Evolutionary conservation across 139 green algal species (phyloP).

Genomic region (Tetradesmus obliquus): DNA sequence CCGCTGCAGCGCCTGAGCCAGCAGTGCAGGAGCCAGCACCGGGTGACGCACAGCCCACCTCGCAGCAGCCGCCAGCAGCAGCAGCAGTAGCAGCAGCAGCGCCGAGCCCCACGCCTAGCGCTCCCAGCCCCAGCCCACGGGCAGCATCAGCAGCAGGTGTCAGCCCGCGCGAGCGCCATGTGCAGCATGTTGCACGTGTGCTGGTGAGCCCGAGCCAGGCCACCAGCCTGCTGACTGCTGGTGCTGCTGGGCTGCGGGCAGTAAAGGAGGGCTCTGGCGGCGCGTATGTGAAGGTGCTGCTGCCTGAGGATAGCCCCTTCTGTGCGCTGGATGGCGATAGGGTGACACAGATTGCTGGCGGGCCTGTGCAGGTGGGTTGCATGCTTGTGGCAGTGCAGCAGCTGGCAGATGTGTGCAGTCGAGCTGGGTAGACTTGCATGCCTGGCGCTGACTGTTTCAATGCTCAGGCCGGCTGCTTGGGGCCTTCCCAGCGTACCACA

Average conservation of each 20-base stretch:
- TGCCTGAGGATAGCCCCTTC: conserved; percentile 24
- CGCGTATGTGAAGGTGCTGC: conserved; percentile 13
- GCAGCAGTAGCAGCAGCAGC: not conserved
- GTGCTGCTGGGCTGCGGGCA: not conserved
- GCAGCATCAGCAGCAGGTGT: not conserved
- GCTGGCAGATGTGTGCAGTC: too few species aligned
- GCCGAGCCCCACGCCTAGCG: not conserved
- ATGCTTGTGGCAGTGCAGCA: too few species aligned
- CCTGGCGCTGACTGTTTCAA: too few species aligned
- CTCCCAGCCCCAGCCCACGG: not conserved
- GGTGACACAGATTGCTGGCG: not conserved
- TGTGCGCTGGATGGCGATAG: conserved; percentile 36
- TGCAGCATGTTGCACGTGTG: conserved; percentile 14
- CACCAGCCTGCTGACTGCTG: conserved; percentile 28
- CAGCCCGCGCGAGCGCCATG: not conserved
- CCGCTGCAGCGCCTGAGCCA: not conserved
- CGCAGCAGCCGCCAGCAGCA: not conserved
- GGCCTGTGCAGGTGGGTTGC: not conserved
- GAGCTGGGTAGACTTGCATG: too few species aligned
- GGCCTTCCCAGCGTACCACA: too few species aligned
- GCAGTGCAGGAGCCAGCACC: not conserved
- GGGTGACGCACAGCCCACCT: not conserved
- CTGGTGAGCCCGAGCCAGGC: conserved; percentile 23
- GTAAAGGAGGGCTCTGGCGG: conserved; percentile 13
- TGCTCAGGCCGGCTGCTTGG: too few species aligned